These are phyloP conservation scores for Blastobotrys aristatus DNA, from an alignment of 1,139 yeast species.

Conservation along the genomic window DNA sequence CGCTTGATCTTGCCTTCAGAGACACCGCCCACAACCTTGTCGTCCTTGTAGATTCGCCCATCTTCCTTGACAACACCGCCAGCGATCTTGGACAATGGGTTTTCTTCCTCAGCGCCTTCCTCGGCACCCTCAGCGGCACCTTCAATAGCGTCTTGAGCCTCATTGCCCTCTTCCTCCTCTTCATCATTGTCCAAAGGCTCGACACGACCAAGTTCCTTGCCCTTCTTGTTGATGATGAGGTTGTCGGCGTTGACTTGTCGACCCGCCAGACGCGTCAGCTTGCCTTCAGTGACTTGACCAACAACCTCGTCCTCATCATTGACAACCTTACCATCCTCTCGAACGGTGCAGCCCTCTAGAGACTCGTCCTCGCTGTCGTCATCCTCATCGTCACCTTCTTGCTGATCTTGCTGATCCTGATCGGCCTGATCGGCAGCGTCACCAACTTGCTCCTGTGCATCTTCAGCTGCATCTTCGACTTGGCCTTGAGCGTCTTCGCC, in stretches of 20 bases:
- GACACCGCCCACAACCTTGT: background rate
- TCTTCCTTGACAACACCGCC: conserved; percentile 1
- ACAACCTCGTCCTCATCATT: background rate
- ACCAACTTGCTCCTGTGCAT: conserved; percentile 1
- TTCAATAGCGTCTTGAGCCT: background rate
- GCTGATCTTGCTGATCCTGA: conserved; percentile 18
- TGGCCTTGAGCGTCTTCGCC: conserved; percentile 12
- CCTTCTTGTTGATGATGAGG: background rate
- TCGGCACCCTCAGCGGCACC: background rate
- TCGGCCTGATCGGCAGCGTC: background rate
- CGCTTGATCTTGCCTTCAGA: conserved; percentile 4
- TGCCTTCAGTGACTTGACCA: conserved; percentile 10
- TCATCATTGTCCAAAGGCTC: background rate
- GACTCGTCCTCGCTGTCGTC: conserved; percentile 26
- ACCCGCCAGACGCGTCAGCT: conserved; percentile 1
- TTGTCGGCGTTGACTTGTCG: background rate
- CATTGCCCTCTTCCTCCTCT: background rate
- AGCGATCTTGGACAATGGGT: background rate
- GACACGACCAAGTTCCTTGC: background rate
- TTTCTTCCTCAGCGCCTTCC: background rate
- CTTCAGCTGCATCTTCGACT: conserved; percentile 7
- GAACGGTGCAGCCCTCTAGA: conserved; percentile 24
- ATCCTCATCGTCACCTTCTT: conserved; percentile 27
- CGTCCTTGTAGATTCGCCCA: background rate
- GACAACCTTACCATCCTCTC: conserved; percentile 9